Percentiles rank a stretch among this genome's conserved stretches.
Evolutionary conservation across 345 rosid genomes (phyloP).

Genomic region (Boechera divaricarpa): DNA sequence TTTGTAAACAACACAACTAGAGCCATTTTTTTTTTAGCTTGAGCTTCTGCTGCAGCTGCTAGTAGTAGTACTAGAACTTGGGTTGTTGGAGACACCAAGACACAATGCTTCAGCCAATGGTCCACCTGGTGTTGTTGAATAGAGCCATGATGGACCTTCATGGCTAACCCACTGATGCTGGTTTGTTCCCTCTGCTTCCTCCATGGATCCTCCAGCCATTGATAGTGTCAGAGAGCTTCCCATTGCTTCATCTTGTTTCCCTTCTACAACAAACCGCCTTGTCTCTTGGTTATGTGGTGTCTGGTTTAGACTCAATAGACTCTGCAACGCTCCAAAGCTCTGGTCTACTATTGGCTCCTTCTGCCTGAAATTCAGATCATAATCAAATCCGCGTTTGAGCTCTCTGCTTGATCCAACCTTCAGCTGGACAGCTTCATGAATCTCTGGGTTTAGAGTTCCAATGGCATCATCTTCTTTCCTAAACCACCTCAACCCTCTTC

Average conservation of each 20-base stretch:
- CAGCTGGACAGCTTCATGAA: constrained; percentile 45
- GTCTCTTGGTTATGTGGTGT: constrained; percentile 58
- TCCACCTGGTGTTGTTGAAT: constrained; percentile 52
- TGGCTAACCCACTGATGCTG: constrained; percentile 44
- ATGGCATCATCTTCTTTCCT: constrained; percentile 58
- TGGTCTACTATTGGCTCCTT: constrained; percentile 48
- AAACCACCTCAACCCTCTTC: constrained; percentile 84
- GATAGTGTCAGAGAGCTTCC: constrained; percentile 63
- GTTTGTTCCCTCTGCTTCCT: constrained; percentile 47
- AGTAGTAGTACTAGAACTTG: constrained; percentile 43
- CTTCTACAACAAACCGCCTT: constrained; percentile 64
- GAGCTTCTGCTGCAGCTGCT: constrained; percentile 50
- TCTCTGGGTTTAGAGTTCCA: constrained; percentile 50
- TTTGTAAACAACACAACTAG: constrained; percentile 23
- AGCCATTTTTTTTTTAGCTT: constrained; percentile 6
- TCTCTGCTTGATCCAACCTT: constrained; percentile 46
- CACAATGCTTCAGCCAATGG: constrained; percentile 58
- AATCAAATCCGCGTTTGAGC: constrained; percentile 33
- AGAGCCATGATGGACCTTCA: constrained; percentile 47
- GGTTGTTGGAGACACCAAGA: constrained; percentile 50
- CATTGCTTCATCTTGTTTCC: constrained; percentile 53
- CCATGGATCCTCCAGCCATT: constrained; percentile 58
- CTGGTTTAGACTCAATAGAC: constrained; percentile 44
- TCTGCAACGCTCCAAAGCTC: constrained; percentile 45
- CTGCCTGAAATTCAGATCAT: constrained; percentile 39